A percentile compares a stretch with the other conserved stretches of the same genome.
phyloP scores from a whole-genome alignment of 352 stramenopile genomes.

The Saprolegnia diclina region DNA sequence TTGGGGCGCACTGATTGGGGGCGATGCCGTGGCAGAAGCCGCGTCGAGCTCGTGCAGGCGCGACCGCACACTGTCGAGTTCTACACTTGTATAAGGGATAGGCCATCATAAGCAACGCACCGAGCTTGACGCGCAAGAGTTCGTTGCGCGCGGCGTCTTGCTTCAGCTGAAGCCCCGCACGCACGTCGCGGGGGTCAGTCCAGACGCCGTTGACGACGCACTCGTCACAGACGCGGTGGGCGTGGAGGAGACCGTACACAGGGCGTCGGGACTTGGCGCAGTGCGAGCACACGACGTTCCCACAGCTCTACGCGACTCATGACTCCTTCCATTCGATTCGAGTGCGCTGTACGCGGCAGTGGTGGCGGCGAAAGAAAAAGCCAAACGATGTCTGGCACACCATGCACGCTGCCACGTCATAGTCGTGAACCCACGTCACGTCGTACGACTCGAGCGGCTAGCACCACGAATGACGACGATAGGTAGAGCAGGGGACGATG shows the following conservation, averaged over 20 bases:
- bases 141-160: not conserved
- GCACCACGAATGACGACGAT: too few relatives aligned
- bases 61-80: not conserved
- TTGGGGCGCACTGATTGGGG: too few relatives aligned
- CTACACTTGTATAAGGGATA: not conserved
- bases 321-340: not conserved
- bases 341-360: slow-evolving; percentile 15
- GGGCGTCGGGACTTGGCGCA: slow-evolving; percentile 9
- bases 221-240: slow-evolving; percentile 22
- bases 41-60: not conserved
- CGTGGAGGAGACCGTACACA: slow-evolving; percentile 16
- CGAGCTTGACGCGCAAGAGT: not conserved
- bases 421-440: slow-evolving; percentile 17
- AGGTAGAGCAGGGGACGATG: too few relatives aligned
- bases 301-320: slow-evolving; percentile 18
- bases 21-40: too few relatives aligned
- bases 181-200: slow-evolving; percentile 11
- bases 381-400: slow-evolving; percentile 13
- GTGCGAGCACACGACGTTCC: slow-evolving; percentile 18
- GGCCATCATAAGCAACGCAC: not conserved
- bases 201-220: slow-evolving; percentile 25
- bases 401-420: slow-evolving; percentile 16
- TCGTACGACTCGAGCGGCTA: slow-evolving; percentile 22
- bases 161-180: not conserved
- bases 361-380: slow-evolving; percentile 23